A percentile compares a stretch with the other conserved stretches of the same genome.
These are phyloP conservation scores for Neurospora sp. DNA, from an alignment of 495 filamentous ascomycete genomes.

Conservation along the genomic window DNA sequence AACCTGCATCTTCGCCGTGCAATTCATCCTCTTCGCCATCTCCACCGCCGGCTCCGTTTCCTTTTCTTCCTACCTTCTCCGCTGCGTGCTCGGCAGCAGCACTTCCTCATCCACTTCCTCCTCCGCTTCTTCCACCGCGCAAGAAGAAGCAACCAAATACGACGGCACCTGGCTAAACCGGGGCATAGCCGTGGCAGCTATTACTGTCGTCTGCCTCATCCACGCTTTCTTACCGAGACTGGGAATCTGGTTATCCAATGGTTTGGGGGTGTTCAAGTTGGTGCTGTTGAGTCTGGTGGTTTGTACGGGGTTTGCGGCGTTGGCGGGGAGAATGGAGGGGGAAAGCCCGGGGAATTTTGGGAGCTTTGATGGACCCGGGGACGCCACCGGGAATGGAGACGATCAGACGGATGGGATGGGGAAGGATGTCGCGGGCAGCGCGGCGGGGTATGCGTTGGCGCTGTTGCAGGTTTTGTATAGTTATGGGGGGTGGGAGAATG, in stretches of 20 bases:
- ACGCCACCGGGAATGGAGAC: neutral
- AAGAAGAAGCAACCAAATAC: neutral
- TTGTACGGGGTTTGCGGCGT: conserved; percentile 43
- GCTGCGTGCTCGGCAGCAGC: neutral
- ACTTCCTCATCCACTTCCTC: neutral
- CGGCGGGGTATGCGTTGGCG: conserved; percentile 42
- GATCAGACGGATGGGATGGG: neutral
- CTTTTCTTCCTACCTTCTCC: conserved; percentile 25
- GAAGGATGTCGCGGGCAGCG: conserved; percentile 1
- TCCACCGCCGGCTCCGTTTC: conserved; percentile 23
- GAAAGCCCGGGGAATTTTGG: conserved; percentile 26
- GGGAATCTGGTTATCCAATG: conserved; percentile 52
- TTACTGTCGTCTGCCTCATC: conserved; percentile 49
- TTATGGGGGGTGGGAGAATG: conserved; percentile 53
- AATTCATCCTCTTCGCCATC: conserved; percentile 30
- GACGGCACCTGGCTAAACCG: conserved; percentile 20
- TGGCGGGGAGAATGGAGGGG: conserved; percentile 12
- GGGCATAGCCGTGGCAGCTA: conserved; percentile 24
- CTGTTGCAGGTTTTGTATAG: conserved; percentile 53
- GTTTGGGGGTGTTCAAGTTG: conserved; percentile 55
- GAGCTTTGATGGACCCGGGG: conserved; percentile 36
- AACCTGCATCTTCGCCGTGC: conserved; percentile 29
- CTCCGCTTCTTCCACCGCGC: neutral
- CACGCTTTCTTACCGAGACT: conserved; percentile 49
- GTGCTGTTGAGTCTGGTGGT: conserved; percentile 50